Conservation (phyloP, 139 green algal species). For the Diplosphaera chodatii region DNA sequence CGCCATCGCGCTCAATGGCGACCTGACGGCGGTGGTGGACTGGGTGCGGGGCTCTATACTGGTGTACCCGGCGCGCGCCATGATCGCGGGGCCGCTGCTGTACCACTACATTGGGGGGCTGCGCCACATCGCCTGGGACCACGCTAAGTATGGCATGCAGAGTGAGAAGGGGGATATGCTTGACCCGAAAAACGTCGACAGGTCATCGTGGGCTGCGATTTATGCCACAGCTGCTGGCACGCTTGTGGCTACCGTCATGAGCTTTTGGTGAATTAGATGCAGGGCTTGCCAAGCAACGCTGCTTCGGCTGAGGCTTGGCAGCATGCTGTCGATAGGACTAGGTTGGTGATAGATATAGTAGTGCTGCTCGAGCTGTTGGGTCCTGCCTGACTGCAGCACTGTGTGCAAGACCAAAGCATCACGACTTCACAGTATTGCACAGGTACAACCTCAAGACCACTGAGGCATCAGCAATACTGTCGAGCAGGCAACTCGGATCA, state of each 20-base stretch:
- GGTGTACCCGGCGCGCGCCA: conserved; percentile 63
- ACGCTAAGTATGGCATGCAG: conserved; percentile 31
- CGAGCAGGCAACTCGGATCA: too few species aligned
- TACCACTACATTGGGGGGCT: conserved; percentile 86
- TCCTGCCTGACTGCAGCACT: too few species aligned
- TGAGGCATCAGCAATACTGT: too few species aligned
- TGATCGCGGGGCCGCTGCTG: conserved; percentile 74
- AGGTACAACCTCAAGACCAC: too few species aligned
- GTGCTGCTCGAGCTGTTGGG: too few species aligned
- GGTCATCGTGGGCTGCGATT: neutral
- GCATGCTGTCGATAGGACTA: too few species aligned
- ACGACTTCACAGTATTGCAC: too few species aligned
- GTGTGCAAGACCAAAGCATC: too few species aligned
- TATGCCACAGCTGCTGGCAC: neutral
- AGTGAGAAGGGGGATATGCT: neutral
- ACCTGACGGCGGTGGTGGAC: conserved; percentile 53
- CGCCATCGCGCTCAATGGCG: conserved; percentile 59
- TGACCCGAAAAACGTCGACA: neutral
- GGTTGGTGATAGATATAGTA: too few species aligned
- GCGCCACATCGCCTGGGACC: conserved; percentile 82
- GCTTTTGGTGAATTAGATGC: too few species aligned
- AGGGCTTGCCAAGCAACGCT: too few species aligned
- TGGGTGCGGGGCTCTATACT: conserved; percentile 49
- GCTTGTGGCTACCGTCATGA: neutral
- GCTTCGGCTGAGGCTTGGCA: too few species aligned